Evolutionary conservation across 306 rosid species (phyloP), one percentile per base, ranked within the genome.

Genomic region (Albizia julibrissin): DNA sequence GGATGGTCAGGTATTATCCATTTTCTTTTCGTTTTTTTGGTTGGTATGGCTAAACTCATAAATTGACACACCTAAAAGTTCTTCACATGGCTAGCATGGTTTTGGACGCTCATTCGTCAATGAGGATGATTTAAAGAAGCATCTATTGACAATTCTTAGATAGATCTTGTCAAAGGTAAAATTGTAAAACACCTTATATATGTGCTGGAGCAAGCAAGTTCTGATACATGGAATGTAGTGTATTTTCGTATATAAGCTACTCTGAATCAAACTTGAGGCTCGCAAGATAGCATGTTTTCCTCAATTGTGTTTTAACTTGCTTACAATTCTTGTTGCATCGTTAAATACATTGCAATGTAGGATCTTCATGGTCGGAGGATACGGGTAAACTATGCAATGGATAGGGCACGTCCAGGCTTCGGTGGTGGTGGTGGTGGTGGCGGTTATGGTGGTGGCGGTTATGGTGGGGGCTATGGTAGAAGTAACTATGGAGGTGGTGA

Each of bases 291-390:
- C 21, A 29, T 31, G 21, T 29, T 14, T 27, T 64, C 39, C 72
- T 10, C 29, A 58, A 22, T 58, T 58, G 29, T 58, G 29, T 58
- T 26, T 6, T 33, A 76, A 52, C 64, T 66, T 65, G 50, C 78
- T n/a, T 26, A 39, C 76, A 13, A 34, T 73, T 82, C 42, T 81
- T 69, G 56, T 75, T 61, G 77, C 66, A 52, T 81, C 84, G 79
- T 13, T 43, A 73, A 66, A 80, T 65, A 18, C 76, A 16, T 62
- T 42, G 64, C 72, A 46, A 62, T 65, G 5, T 87, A 88, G 90
- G 90, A 88, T 69, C 90, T 88, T 77, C 84, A 88, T 77, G 90
- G 90, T 74, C 84, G 90, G 22, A 83, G 75, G 49, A 15, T 88
- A 68, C 62, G 88, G 1, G 90, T 88, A 79, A 85, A 83, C 75